Base-by-base conservation (phyloP, 2,329 filamentous ascomycete genomes). In the Botrytis elliptica region DNA sequence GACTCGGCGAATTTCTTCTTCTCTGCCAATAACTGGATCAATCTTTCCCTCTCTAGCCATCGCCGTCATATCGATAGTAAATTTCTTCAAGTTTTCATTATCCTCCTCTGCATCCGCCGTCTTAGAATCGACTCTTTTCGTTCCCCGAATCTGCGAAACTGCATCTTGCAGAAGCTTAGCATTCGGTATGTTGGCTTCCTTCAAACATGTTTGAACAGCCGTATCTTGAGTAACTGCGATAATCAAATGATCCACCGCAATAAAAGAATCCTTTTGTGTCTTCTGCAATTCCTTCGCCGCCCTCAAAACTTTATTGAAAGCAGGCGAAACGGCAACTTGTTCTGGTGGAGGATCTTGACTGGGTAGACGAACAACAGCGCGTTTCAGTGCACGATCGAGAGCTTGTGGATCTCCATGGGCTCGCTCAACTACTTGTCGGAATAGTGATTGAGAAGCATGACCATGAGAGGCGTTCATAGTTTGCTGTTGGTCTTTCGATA, bases 1-100 rank as follows among this genome's bases (percentile, higher is more conserved):
- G 38, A 97, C 95, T 80, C 95, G 88, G 80, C 95, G 88, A 79
- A 98, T 98, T 83, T 98, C 96, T 81, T 98, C 95, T 82, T 98
- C 95, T 84, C 95, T 90, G 60, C 95, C 95, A 84, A 98, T 98
- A 82, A 98, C 95, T 3, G 95, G 95, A 82, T 98, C 95, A 74
- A 98, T 95, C 84, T 98, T 98, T 82, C 97, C 97, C 85, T 99
- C 96, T 82, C 95, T 89, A 75, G 96, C 96, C 91, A 98, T 91
- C 68, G 93, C 88, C 18, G 96, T 99, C 94, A 99, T 97, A 84
- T 99, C 96, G 80, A 98, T 96, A 73, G 96, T 98, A 84, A 98
- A 99, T 81, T 98, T 99, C 85, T 95, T 93, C 75, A 99, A 86
- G 81, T 97, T 98, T 84, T 99, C 96, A 80, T 95, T 93, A 80